Evolutionary conservation across 1,284 basidiomycete species (phyloP).

Genomic region (Sporisorium sorghi): DNA sequence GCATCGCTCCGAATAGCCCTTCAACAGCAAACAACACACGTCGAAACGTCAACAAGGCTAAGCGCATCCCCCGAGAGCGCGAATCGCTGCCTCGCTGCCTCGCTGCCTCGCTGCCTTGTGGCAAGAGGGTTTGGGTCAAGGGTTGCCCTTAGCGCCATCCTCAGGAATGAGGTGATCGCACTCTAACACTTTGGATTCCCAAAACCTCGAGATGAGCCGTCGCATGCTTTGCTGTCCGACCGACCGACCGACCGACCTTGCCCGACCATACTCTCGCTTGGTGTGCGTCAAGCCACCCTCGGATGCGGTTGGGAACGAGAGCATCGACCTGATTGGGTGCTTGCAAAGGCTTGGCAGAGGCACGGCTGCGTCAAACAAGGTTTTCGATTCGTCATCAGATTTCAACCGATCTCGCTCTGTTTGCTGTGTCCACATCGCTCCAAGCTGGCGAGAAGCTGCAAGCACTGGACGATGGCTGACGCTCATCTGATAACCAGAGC

Average conservation of each 20-base stretch:
- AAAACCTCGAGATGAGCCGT: neutral
- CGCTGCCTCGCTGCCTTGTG: constrained; percentile 1
- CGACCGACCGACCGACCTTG: neutral
- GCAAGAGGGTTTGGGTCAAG: constrained; percentile 32
- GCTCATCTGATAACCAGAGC: constrained; percentile 10
- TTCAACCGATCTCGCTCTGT: neutral
- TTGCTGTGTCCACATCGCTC: neutral
- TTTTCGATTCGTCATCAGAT: constrained; percentile 19
- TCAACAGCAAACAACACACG: neutral
- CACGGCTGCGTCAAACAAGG: constrained; percentile 18
- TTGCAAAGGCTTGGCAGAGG: constrained; percentile 9
- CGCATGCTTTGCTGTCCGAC: too few species aligned
- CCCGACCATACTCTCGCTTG: constrained; percentile 2
- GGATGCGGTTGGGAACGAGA: neutral
- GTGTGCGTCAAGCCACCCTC: neutral
- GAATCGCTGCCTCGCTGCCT: too few species aligned
- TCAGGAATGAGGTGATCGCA: constrained; percentile 10
- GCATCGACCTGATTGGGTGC: constrained; percentile 5
- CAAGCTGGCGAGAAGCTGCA: neutral
- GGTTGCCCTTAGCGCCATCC: constrained; percentile 12
- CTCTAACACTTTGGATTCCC: constrained; percentile 7
- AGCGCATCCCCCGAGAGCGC: neutral
- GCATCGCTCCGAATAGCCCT: neutral
- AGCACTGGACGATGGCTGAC: neutral
- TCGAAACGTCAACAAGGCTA: neutral